Base-by-base conservation (phyloP, 2,329 filamentous ascomycete genomes). In the Kalmusia sp. region DNA sequence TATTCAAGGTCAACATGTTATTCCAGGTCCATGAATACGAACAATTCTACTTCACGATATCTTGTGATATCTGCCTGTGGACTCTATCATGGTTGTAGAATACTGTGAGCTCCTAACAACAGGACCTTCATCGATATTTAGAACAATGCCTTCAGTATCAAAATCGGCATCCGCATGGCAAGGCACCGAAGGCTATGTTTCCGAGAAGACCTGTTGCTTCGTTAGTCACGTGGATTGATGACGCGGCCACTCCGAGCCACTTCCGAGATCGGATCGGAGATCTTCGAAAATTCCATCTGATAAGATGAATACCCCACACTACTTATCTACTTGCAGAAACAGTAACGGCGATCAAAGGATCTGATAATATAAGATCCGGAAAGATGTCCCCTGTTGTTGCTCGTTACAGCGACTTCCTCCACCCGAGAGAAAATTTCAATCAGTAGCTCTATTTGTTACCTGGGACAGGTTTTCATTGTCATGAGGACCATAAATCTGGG, bases 281-380 rank as follows among this genome's bases (percentile, higher is more conserved):
- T n/a, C n/a, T n/a, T n/a, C n/a, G n/a, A n/a, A 24, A 38, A 38
- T n/a, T 6, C 17, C 24, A 43, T 43, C 39, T 17, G 39, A 43
- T 43, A 43, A 43, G 39, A 43, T 43, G 11, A 30, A 12, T 43
- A 19, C 39, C 25, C 39, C 39, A 43, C 39, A 5, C 17, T 28
- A 9, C 14, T 27, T n/a, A n/a, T 27, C 39, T 24, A 6, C 15
- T 11, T 41, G 4, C 14, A 14, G 39, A 4, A 9, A 28, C 12
- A n/a, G 19, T 14, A 8, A 19, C 21, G 24, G 4, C 17, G 39
- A 30, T 28, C 39, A 8, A 17, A 17, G n/a, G 21, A 28, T 43
- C 24, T 43, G 24, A 43, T 30, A 19, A 43, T 11, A 43, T 30
- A 12, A 11, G n/a, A 30, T 17, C 17, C 17, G 24, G 17, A 11